Base-by-base conservation (phyloP, 495 filamentous ascomycete species). In the Aspergillus cavernicola region DNA sequence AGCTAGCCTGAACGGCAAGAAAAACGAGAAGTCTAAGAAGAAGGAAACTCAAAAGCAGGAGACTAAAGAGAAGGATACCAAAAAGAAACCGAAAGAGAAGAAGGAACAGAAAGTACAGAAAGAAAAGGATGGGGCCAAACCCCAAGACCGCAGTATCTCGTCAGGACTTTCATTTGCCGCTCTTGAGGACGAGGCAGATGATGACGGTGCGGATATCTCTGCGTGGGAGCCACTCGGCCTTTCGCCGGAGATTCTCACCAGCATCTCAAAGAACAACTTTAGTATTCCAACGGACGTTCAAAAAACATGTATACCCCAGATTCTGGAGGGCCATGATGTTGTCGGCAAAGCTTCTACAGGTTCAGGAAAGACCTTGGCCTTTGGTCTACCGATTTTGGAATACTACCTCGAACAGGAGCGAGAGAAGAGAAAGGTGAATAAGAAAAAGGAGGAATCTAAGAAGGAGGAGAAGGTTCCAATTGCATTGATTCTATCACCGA, bases 301-400 rank as follows among this genome's bases (percentile, higher is more conserved):
- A 66, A 67, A 72, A 19, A 71, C 82, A 19, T 79, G 89, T 13
- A 92, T 97, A 65, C 89, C 91, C 1, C 77, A 87, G 38, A 89
- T 96, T 36, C 60, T 97, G 6, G 81, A 88, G 12, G 90, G 89
- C 4, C 84, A 92, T 45, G 93, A 98, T 63, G 86, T 95, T 32
- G 84, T 98, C 56, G 93, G 93, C 42, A 90, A 97, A 41, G 93
- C 93, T 48, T 92, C 96, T 59, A 98, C 93, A 0, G 93, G 93
- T 18, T 97, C 93, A 3, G 93, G 93, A 58, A 98, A 98, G 73
- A 98, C 93, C 9, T 81, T 97, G 56, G 92, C 93, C n/a, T 98
- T 97, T 65, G 84, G 90, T 18, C 53, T 77, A 80, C 60, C 74
- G 55, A 78, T 80, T 20, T 61, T 76, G 29, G 73, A 79, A 44